Evolutionary conservation across 257 asterid genomes (phyloP), one percentile per base, ranked within the genome.

Genomic region (Handroanthus guayacan): DNA sequence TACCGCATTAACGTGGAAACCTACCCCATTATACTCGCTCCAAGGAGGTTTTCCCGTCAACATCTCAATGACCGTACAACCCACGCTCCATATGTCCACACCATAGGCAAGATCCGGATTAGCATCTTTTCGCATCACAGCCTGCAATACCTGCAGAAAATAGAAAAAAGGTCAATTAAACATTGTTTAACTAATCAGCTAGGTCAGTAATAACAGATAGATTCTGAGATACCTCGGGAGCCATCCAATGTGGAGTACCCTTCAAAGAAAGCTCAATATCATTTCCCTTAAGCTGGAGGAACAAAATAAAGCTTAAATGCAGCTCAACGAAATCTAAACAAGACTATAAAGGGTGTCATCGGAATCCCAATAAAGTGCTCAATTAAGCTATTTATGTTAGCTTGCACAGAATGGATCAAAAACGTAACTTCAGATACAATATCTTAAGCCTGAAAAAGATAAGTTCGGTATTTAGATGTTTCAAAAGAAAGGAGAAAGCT

Each of bases 211-310:
- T 44, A 6, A 65, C n/a, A 37, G 72, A 66, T 48, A 39, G 8
- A 57, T 3, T 9, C 38, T 6, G 9, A 62, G 48, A 72, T 84
- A 93, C 98, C 97, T 93, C 98, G 6, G 98, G 98, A 65, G 97
- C 97, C 96, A 93, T 87, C 98, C 98, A 93, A 69, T 89, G 92
- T 41, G 97, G 97, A 69, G 94, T 92, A 47, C 97, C 97, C 83
- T 92, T 90, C 84, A 92, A 79, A 8, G 97, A 90, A 80, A 92
- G 92, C 47, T 87, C 85, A 47, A 62, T 74, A 62, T 76, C 84
- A 20, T 69, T 44, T 5, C 83, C 91, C 2, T 82, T 71, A 77
- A 93, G 94, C 98, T 91, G 86, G 78, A 84, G 34, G 44, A 58
- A 50, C 48, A 41, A 75, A 14, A 68, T 39, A 61, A 75, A 71